These are phyloP conservation scores for Flaveria brownii DNA, from an alignment of 129 eudicot species.

Conservation along the genomic window DNA sequence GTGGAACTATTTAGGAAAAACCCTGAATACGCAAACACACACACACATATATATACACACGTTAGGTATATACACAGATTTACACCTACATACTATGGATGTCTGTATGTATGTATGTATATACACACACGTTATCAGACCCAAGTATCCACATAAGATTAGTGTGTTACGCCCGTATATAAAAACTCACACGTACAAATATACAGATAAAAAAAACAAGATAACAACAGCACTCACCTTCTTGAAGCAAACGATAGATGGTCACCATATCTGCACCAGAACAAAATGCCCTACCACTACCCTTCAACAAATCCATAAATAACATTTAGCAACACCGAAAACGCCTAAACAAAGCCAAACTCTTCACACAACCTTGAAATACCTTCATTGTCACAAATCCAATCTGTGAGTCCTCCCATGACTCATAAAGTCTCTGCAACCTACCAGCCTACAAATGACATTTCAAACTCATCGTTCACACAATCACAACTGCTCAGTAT, in stretches of 20 bases:
- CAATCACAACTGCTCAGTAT: not conserved
- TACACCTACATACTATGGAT: not conserved
- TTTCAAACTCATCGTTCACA: not conserved
- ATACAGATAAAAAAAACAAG: not conserved
- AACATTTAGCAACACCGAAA: slow-evolving; percentile 12
- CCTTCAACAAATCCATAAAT: slow-evolving; percentile 51
- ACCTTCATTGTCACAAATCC: slow-evolving; percentile 95
- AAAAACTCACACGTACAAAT: not conserved
- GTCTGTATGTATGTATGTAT: not conserved
- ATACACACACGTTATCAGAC: not conserved
- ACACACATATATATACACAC: not conserved
- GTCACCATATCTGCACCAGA: slow-evolving; percentile 82
- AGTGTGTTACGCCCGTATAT: not conserved
- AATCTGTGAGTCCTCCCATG: slow-evolving; percentile 94
- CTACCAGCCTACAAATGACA: slow-evolving; percentile 54
- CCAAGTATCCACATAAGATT: not conserved
- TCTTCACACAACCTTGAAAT: slow-evolving; percentile 13
- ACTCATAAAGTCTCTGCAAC: slow-evolving; percentile 68
- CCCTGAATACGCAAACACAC: not conserved
- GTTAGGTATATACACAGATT: not conserved
- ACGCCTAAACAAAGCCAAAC: not conserved
- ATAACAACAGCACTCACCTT: slow-evolving; percentile 49
- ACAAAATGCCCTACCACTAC: slow-evolving; percentile 78
- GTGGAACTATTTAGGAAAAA: too few species aligned
- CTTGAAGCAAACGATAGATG: slow-evolving; percentile 61